These are phyloP conservation scores for Nitzschia sp. DNA, from an alignment of 108 stramenopile species.

Conservation along the genomic window DNA sequence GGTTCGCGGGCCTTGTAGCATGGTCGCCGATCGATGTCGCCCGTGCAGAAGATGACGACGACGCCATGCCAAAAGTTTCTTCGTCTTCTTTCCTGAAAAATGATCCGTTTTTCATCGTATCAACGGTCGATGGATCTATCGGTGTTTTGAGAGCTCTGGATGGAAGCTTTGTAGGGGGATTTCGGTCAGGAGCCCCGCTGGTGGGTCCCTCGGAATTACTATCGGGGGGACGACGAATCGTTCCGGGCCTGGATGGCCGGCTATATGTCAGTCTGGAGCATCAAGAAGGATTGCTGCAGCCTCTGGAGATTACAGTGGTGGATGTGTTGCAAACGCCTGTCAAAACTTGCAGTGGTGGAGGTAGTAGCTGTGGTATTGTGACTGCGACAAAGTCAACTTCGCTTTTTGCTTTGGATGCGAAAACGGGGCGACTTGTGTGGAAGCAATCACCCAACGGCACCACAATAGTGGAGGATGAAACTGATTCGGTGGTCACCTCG, in stretches of 20 bases:
- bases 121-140: constrained; percentile 71
- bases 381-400: constrained; percentile 75
- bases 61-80: too few relatives aligned
- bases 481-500: constrained; percentile 1
- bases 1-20: too few relatives aligned
- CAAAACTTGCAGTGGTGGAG: constrained; percentile 42
- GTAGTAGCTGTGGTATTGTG: constrained; percentile 64
- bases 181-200: constrained; percentile 54
- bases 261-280: constrained; percentile 42
- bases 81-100: too few relatives aligned
- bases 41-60: not conserved
- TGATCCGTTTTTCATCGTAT: constrained; percentile 53
- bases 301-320: constrained; percentile 51
- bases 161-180: constrained; percentile 48
- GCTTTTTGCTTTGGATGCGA: constrained; percentile 63
- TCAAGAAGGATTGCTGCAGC: constrained; percentile 19
- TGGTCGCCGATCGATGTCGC: too few relatives aligned
- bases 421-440: constrained; percentile 66
- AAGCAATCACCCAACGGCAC: constrained; percentile 31
- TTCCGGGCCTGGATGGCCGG: constrained; percentile 77
- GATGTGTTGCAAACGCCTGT: constrained; percentile 67
- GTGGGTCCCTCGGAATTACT: constrained; percentile 46
- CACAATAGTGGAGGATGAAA: constrained; percentile 12
- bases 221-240: constrained; percentile 35
- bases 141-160: constrained; percentile 52